Percentiles rank a stretch among this genome's conserved stretches.
Evolutionary conservation across 2,329 filamentous ascomycete genomes (phyloP).

Genomic region (Penicillium corylophilum): DNA sequence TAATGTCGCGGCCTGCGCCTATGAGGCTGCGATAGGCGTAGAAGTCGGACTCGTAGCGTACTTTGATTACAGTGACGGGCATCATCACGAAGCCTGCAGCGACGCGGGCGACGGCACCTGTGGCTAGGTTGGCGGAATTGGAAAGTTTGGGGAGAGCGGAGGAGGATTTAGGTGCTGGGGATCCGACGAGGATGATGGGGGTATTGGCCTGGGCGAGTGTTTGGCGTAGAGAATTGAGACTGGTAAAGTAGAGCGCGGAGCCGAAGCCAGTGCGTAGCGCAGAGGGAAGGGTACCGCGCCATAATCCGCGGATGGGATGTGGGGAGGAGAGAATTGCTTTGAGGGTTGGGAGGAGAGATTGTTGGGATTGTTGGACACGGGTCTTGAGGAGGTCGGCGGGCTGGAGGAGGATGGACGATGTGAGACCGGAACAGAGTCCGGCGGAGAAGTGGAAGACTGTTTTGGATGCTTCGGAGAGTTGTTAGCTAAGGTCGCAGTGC

Average conservation of each 20-base stretch:
- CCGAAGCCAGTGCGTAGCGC: slow-evolving; percentile 92
- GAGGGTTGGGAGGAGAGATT: slow-evolving; percentile 65
- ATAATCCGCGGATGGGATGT: slow-evolving; percentile 70
- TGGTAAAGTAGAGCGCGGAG: slow-evolving; percentile 90
- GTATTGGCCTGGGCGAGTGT: slow-evolving; percentile 51
- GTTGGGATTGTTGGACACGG: slow-evolving; percentile 81
- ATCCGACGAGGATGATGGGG: slow-evolving; percentile 40
- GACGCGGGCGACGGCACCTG: slow-evolving; percentile 79
- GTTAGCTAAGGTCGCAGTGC: neutral
- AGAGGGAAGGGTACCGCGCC: slow-evolving; percentile 89
- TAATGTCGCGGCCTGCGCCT: slow-evolving; percentile 72
- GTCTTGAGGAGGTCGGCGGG: slow-evolving; percentile 97
- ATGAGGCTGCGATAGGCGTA: slow-evolving; percentile 79
- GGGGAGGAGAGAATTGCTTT: slow-evolving; percentile 66
- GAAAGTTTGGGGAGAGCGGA: slow-evolving; percentile 79
- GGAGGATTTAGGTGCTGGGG: slow-evolving; percentile 48
- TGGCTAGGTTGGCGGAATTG: slow-evolving; percentile 79
- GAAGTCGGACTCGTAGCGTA: slow-evolving; percentile 85
- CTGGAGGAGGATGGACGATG: slow-evolving; percentile 86
- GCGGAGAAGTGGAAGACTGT: slow-evolving; percentile 78
- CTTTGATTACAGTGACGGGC: slow-evolving; percentile 95
- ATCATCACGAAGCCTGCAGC: slow-evolving; percentile 89
- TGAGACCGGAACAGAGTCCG: slow-evolving; percentile 81
- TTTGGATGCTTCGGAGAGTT: slow-evolving; percentile 35
- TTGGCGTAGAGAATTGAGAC: slow-evolving; percentile 79